Evolutionary conservation across 495 filamentous ascomycete species (phyloP).

Genomic region (Neurospora africana): DNA sequence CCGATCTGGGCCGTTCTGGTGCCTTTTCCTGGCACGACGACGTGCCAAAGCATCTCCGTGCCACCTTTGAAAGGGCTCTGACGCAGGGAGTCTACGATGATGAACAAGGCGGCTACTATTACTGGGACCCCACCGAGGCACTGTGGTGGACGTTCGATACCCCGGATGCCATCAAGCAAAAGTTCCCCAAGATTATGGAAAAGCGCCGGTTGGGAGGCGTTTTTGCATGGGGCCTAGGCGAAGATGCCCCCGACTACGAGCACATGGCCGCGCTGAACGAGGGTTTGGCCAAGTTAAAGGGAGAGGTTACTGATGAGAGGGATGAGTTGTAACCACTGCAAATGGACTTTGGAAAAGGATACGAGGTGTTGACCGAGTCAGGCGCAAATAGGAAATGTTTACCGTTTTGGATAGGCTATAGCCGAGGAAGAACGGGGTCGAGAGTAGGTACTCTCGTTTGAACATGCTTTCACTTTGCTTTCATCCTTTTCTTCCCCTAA

Average conservation of each 20-base stretch:
- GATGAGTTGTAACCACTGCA: slow-evolving; percentile 15
- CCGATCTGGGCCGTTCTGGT: slow-evolving; percentile 52
- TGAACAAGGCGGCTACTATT: slow-evolving; percentile 54
- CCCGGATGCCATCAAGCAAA: slow-evolving; percentile 46
- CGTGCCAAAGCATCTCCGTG: slow-evolving; percentile 34
- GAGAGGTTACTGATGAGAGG: slow-evolving; percentile 1
- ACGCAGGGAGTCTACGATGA: slow-evolving; percentile 47
- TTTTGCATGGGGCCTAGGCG: slow-evolving; percentile 65
- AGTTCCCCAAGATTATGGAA: slow-evolving; percentile 51
- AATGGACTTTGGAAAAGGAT: not conserved
- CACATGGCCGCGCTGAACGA: slow-evolving; percentile 50
- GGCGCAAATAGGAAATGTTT: not conserved
- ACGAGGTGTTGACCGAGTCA: not conserved
- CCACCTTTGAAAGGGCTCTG: slow-evolving; percentile 41
- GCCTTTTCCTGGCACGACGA: slow-evolving; percentile 51
- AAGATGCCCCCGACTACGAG: slow-evolving; percentile 50
- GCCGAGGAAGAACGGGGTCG: not conserved
- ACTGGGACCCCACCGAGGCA: slow-evolving; percentile 47
- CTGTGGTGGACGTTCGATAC: slow-evolving; percentile 75
- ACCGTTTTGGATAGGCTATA: not conserved
- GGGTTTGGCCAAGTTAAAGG: slow-evolving; percentile 9
- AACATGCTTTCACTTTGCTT: not conserved
- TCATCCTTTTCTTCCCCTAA: not conserved
- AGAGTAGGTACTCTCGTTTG: not conserved
- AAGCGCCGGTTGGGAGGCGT: slow-evolving; percentile 54